Conservation (phyloP, 768 basidiomycete genomes). For the Chalciporus pseudorubinellus region DNA sequence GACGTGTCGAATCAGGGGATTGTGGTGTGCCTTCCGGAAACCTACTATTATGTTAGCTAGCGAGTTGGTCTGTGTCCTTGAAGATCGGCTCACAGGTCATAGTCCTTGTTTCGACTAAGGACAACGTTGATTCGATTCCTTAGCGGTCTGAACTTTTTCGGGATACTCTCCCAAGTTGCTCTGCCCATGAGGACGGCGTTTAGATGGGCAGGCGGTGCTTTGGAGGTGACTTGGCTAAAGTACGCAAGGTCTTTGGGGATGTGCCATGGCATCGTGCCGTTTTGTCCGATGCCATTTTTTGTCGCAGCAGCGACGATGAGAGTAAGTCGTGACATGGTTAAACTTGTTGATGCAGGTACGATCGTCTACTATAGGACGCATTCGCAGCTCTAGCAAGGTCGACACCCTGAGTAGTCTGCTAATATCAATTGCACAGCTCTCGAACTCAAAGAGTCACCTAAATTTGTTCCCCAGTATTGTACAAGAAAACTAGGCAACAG, state of each 20-base stretch:
- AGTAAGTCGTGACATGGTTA: slow-evolving; percentile 65
- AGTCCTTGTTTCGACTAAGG: slow-evolving; percentile 57
- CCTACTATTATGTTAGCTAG: slow-evolving; percentile 14
- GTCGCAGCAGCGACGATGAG: slow-evolving; percentile 92
- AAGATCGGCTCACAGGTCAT: slow-evolving; percentile 53
- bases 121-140: slow-evolving; percentile 75
- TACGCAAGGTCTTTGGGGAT: slow-evolving; percentile 88
- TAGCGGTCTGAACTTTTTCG: slow-evolving; percentile 78
- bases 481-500: background rate
- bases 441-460: background rate
- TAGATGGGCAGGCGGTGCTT: slow-evolving; percentile 47
- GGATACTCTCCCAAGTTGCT: slow-evolving; percentile 98
- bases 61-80: background rate
- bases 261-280: slow-evolving; percentile 80
- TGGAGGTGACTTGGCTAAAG: slow-evolving; percentile 78
- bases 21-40: slow-evolving; percentile 6
- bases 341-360: background rate
- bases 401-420: no score
- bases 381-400: no score
- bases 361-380: no score
- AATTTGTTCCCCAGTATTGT: background rate
- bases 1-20: slow-evolving; percentile 30
- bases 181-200: slow-evolving; percentile 95
- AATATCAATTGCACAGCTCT: no score
- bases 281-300: slow-evolving; percentile 82